phyloP scores from a whole-genome alignment of 345 rosid genomes.

The Moringa oleifera region DNA sequence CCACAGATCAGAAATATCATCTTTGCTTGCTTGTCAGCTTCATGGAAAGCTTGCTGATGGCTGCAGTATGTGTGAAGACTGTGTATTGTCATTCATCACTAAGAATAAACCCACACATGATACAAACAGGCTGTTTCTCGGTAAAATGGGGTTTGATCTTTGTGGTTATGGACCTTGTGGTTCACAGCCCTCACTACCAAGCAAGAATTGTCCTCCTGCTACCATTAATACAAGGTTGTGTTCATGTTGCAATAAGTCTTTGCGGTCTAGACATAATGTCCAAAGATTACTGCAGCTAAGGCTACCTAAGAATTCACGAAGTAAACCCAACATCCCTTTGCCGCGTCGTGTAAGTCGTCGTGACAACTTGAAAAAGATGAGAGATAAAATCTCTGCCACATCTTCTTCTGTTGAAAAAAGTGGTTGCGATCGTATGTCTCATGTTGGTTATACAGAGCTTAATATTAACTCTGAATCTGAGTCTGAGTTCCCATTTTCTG shows the following conservation, averaged over 20 bases:
- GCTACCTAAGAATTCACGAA: constrained; percentile 14
- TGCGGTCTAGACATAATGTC: constrained; percentile 36
- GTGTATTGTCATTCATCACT: constrained; percentile 56
- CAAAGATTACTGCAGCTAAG: constrained; percentile 32
- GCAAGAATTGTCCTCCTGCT: constrained; percentile 18
- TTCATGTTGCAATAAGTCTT: constrained; percentile 59
- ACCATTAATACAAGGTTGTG: constrained; percentile 30
- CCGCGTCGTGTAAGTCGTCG: constrained; percentile 21
- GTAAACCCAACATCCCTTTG: constrained; percentile 31
- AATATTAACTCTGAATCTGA: constrained; percentile 48
- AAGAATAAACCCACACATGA: constrained; percentile 45
- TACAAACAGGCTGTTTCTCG: constrained; percentile 36
- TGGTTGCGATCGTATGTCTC: constrained; percentile 40
- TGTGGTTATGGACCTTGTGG: constrained; percentile 12
- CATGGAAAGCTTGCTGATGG: constrained; percentile 61
- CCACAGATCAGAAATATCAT: constrained; percentile 64
- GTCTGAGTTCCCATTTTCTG: constrained; percentile 47
- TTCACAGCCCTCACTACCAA: constrained; percentile 21
- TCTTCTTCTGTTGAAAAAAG: constrained; percentile 20
- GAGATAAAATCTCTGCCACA: constrained; percentile 22
- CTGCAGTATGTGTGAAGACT: constrained; percentile 51
- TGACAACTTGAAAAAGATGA: constrained; percentile 38
- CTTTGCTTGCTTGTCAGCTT: constrained; percentile 48
- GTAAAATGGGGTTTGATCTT: constrained; percentile 40
- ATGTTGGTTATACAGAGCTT: constrained; percentile 46